These are phyloP conservation scores for Juncus effusus DNA, from an alignment of 176 grass and related monocot genomes.

Conservation along the genomic window DNA sequence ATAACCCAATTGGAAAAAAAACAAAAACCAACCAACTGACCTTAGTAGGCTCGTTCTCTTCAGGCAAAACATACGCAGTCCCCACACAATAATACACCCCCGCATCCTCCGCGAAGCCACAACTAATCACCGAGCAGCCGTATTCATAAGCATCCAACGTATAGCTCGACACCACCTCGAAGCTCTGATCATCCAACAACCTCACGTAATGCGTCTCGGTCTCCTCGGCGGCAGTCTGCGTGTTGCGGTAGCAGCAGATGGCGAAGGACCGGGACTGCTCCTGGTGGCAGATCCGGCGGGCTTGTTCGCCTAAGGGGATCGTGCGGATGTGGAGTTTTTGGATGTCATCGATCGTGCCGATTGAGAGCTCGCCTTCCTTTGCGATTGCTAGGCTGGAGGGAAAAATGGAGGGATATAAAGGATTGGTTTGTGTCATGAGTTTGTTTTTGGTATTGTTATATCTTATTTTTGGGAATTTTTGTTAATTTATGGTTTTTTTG, in stretches of 20 bases:
- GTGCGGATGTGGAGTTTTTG: constrained; percentile 95
- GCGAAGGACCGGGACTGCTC: constrained; percentile 78
- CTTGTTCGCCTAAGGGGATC: constrained; percentile 81
- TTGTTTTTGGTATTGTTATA: too few species aligned
- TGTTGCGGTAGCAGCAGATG: constrained; percentile 63
- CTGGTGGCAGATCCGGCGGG: constrained; percentile 78
- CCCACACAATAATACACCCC: constrained; percentile 89
- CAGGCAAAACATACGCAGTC: constrained; percentile 87
- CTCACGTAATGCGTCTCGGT: constrained; percentile 76
- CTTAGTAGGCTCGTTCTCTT: constrained; percentile 93
- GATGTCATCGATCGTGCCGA: constrained; percentile 86
- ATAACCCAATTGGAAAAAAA: too few species aligned
- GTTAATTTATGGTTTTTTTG: too few species aligned
- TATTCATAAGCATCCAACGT: constrained; percentile 70
- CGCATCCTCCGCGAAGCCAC: constrained; percentile 78
- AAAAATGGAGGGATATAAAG: too few species aligned
- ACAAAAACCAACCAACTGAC: constrained; percentile 16
- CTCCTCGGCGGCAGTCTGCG: constrained; percentile 45
- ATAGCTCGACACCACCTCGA: constrained; percentile 73
- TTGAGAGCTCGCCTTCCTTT: constrained; percentile 93
- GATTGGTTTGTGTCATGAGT: too few species aligned
- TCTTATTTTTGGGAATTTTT: too few species aligned
- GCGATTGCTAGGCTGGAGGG: constrained; percentile 78
- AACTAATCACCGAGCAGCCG: constrained; percentile 88
- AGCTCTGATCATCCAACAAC: constrained; percentile 83